phyloP scores from a whole-genome alignment of 2,329 filamentous ascomycete genomes.

The Pochonia chlamydosporia region DNA sequence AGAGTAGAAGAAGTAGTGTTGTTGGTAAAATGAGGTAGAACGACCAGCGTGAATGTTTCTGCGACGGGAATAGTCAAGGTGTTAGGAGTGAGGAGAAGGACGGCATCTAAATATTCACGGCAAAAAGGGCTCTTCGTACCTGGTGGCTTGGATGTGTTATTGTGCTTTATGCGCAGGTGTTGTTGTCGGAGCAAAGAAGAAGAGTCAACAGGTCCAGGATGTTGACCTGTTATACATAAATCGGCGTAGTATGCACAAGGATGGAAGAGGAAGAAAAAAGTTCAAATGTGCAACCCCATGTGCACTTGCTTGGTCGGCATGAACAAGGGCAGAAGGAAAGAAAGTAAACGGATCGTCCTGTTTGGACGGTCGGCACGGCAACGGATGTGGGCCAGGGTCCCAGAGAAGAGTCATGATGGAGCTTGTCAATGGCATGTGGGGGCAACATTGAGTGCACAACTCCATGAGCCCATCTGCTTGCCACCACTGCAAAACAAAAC shows the following conservation, averaged over 20 bases:
- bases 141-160: not conserved
- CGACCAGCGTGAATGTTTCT: constrained; percentile 7
- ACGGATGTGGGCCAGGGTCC: constrained; percentile 9
- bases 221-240: not conserved
- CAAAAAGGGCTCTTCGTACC: not conserved
- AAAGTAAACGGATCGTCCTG: constrained; percentile 16
- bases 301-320: not conserved
- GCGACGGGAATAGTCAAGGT: not conserved
- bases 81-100: not conserved
- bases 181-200: not conserved
- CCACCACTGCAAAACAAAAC: not conserved
- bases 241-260: constrained; percentile 1
- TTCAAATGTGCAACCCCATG: not conserved
- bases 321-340: not conserved
- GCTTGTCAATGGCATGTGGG: constrained; percentile 8
- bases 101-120: not conserved
- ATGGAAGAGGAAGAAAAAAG: not conserved
- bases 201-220: not conserved
- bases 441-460: not conserved
- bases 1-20: not conserved
- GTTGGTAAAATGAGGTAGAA: not conserved
- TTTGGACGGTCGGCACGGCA: constrained; percentile 18
- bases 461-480: not conserved
- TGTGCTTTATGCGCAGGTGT: not conserved
- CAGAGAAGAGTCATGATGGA: not conserved